Conservation (phyloP, 2,329 filamentous ascomycete species). For the Pseudopithomyces maydicus region DNA sequence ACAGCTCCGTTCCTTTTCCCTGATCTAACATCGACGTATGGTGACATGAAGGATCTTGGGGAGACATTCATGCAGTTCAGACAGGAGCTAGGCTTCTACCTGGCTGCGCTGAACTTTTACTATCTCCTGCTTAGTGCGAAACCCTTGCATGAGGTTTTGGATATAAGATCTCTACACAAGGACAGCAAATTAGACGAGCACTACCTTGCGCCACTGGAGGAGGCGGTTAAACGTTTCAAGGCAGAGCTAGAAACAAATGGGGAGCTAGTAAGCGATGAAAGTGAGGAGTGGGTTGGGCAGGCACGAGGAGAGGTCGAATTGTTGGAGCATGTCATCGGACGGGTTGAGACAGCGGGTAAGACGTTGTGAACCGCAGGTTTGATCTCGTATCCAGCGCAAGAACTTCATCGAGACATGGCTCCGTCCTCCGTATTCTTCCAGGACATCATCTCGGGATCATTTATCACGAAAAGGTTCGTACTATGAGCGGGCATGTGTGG, state of each 20-base stretch:
- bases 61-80: constrained; percentile 53
- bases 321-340: constrained; percentile 40
- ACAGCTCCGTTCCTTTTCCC: constrained; percentile 60
- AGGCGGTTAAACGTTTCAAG: constrained; percentile 43
- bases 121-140: constrained; percentile 60
- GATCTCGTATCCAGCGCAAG: too few species aligned
- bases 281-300: constrained; percentile 37
- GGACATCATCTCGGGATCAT: too few species aligned
- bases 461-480: too few species aligned
- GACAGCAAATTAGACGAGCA: constrained; percentile 47
- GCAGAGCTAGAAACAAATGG: constrained; percentile 40
- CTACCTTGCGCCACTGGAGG: constrained; percentile 51
- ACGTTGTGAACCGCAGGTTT: not conserved
- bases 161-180: constrained; percentile 51
- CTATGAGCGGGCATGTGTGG: too few species aligned
- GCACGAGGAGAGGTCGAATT: constrained; percentile 42
- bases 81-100: constrained; percentile 59
- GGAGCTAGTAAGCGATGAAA: constrained; percentile 43
- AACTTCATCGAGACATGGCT: too few species aligned
- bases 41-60: constrained; percentile 27
- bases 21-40: constrained; percentile 50
- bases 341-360: constrained; percentile 19
- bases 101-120: constrained; percentile 63
- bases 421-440: too few species aligned
- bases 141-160: constrained; percentile 53